These are phyloP conservation scores for Termitomyces sp. DNA, from an alignment of 768 basidiomycete species.

Conservation along the genomic window DNA sequence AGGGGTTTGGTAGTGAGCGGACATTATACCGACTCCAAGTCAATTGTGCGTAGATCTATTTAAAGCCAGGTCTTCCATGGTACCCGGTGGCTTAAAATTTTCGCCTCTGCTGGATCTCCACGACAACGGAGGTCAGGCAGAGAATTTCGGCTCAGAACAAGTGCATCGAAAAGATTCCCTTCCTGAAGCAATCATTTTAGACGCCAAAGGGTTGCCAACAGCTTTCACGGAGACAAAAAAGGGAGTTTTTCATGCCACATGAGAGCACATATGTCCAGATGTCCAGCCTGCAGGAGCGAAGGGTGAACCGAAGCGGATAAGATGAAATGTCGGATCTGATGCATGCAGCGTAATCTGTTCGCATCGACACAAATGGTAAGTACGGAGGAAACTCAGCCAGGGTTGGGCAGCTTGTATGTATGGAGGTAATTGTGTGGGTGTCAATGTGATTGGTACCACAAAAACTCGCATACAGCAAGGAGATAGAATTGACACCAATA, in stretches of 20 bases:
- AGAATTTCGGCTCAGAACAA: background rate
- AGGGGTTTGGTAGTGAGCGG: conserved; percentile 50
- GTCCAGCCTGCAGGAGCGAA: background rate
- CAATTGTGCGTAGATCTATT: background rate
- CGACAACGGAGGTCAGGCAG: background rate
- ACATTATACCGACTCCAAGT: background rate
- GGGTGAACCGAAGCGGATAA: background rate
- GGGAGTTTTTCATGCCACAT: background rate
- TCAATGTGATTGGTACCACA: background rate
- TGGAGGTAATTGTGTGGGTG: background rate
- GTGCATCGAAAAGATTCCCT: background rate
- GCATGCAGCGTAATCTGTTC: background rate
- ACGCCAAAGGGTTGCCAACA: background rate
- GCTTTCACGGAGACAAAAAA: background rate
- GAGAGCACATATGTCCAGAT: background rate
- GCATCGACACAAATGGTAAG: background rate
- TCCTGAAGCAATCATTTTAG: background rate
- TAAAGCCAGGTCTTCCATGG: background rate
- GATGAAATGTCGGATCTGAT: background rate
- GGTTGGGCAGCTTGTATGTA: background rate
- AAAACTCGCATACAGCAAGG: background rate
- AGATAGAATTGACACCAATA: background rate
- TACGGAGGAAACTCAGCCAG: background rate
- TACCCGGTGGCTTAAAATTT: background rate
- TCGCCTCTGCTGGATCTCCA: background rate